Conservation (phyloP, 768 basidiomycete species). For the Mycena galericulata region DNA sequence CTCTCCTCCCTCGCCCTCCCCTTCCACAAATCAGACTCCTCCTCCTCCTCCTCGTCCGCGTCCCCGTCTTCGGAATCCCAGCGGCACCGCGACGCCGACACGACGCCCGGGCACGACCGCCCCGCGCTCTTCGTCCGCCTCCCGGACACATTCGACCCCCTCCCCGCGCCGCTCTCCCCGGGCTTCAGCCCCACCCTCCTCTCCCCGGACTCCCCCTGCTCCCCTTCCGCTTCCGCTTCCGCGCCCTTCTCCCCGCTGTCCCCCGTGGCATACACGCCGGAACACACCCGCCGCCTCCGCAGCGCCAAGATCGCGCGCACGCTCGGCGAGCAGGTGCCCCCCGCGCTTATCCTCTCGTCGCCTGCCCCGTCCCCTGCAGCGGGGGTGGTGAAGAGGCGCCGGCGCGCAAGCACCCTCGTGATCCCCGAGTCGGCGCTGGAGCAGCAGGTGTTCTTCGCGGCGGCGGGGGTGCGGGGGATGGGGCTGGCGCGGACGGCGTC, state of each 20-base stretch:
- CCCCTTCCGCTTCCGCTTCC: no score
- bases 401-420: constrained; percentile 25
- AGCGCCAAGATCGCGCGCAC: constrained; percentile 59
- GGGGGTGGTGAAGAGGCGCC: constrained; percentile 26
- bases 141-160: constrained; percentile 12
- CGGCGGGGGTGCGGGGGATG: background rate
- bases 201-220: constrained; percentile 22
- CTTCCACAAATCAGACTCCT: constrained; percentile 15
- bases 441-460: constrained; percentile 12
- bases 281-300: constrained; percentile 47
- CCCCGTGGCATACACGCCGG: constrained; percentile 9
- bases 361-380: no score
- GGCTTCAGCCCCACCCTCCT: constrained; percentile 31
- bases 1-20: constrained; percentile 26
- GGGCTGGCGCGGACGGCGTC: constrained; percentile 6
- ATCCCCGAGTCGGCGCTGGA: constrained; percentile 24
- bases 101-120: no score
- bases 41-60: background rate
- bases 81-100: background rate
- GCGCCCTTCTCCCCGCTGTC: no score
- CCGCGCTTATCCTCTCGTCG: constrained; percentile 49
- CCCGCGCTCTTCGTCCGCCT: constrained; percentile 26
- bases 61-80: no score
- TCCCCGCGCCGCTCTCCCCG: constrained; percentile 6
- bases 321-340: constrained; percentile 58